Evolutionary conservation across 129 eudicot species (phyloP), one percentile per base, ranked within the genome.

Genomic region (Smallanthus sonchifolius): DNA sequence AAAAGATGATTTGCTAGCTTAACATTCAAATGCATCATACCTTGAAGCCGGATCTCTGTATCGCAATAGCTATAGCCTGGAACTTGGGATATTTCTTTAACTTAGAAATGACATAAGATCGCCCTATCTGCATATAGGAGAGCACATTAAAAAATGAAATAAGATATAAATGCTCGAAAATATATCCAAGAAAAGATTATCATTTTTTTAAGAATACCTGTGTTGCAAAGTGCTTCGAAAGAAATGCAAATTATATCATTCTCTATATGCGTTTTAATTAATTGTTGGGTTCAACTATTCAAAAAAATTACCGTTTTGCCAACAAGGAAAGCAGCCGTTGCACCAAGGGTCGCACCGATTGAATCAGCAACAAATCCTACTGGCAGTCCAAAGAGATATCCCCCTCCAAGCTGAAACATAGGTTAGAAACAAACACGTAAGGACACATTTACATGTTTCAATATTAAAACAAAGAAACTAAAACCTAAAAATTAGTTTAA

Each of bases 341-440:
- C 98, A 34, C 98, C 98, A 47, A 90, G 61, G 47, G 98, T 90
- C 35, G 98, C 92, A 73, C 98, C 98, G 30, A 90, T 32, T 52
- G 98, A 94, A 85, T 94, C 98, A 72, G 98, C 89, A 77, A 88
- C 71, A 83, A 94, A 88, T 62, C 98, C 98, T 69, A 94, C 82
- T 10, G 91, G 92, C 79, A 94, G 80, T 70, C 98, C 98, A 79
- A 88, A 94, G 30, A 90, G 96, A 85, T 94, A 94, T 40, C 98
- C 98, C 68, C 98, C 98, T 70, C 98, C 98, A 52, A 94, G 89
- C 98, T 94, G 86, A 80, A 73, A 83, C 35, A 84, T 39, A 74
- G 3, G 34, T 60, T 13, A 70, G 19, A 59, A 70, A 13, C n/a
- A 68, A 44, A 3, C 36, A 30, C 38, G 48, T 63, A 79, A 80